Base-by-base conservation (phyloP, 2,329 filamentous ascomycete species). In the Dactylellina leptospora region DNA sequence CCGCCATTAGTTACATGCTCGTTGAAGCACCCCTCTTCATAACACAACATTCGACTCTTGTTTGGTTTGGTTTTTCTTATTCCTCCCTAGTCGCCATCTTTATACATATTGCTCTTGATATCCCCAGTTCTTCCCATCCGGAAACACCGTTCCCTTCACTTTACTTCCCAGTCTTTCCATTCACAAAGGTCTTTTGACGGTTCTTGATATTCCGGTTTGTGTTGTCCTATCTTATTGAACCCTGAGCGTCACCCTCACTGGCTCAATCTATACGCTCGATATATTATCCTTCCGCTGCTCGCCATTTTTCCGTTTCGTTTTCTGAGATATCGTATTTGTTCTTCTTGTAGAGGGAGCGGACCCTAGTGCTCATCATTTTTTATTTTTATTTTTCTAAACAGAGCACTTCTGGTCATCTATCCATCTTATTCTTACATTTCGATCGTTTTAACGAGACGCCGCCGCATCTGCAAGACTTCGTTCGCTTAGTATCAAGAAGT, bases 1-100 rank as follows among this genome's bases (percentile, higher is more conserved):
- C 44, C 45, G 48, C 38, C 40, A 59, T 40, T 59, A 58, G 53
- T 58, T 40, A 59, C 54, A 59, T 69, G 50, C 53, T 38, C 55
- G 40, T 40, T 53, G 42, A 16, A 54, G 47, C 48, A 60, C 66
- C 66, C 48, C 53, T 45, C 27, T 30, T 56, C 56, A 72, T 60
- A 72, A 44, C 68, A 72, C 68, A 72, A 64, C 68, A 40, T 58
- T 62, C 60, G 30, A 53, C 45, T 50, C 64, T 38, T 62, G 53
- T 56, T 72, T 45, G 68, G 68, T 30, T 64, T 54, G 47, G 51
- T 58, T 72, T 72, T 72, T 72, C 68, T 72, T 72, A 64, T 72
- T 64, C 68, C 53, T 72, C 40, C 55, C 25, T 50, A 40, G 50
- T 71, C 62, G 48, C 58, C 50, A 51, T 62, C 51, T 63, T 71